Evolutionary conservation across 164 flowering plant genomes (phyloP).

Genomic region (Brasenia schreberi): DNA sequence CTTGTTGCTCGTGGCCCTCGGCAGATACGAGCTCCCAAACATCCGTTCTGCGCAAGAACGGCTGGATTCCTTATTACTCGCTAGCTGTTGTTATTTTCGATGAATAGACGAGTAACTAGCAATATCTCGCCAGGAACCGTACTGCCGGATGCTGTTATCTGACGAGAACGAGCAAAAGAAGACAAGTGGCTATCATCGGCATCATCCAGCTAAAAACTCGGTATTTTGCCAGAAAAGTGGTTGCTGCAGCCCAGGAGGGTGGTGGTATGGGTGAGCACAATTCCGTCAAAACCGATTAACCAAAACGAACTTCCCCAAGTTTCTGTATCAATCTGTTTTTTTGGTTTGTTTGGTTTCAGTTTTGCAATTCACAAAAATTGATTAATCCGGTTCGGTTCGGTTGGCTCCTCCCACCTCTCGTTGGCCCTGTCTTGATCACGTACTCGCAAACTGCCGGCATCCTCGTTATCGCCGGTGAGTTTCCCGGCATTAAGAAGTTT

Average conservation of each 20-base stretch:
- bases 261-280: slow-evolving; percentile 9
- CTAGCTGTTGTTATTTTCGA: no score
- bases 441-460: not conserved
- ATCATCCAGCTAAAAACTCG: slow-evolving; percentile 61
- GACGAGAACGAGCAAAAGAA: slow-evolving; percentile 16
- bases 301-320: no score
- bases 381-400: not conserved
- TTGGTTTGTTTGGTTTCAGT: slow-evolving; percentile 56
- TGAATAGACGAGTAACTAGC: no score
- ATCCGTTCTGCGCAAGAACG: no score
- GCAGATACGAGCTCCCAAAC: no score
- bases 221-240: slow-evolving; percentile 65
- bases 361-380: not conserved
- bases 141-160: no score
- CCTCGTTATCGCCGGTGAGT: not conserved
- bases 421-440: not conserved
- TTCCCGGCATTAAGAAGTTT: not conserved
- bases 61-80: no score
- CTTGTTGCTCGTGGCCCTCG: no score
- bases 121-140: no score
- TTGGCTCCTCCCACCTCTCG: not conserved
- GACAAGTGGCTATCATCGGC: slow-evolving; percentile 32
- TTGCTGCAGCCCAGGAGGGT: slow-evolving; percentile 64
- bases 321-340: no score
- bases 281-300: no score